Evolutionary conservation across 2,329 filamentous ascomycete genomes (phyloP), one percentile per base, ranked within the genome.

Genomic region (Phyllosticta citriasiana): DNA sequence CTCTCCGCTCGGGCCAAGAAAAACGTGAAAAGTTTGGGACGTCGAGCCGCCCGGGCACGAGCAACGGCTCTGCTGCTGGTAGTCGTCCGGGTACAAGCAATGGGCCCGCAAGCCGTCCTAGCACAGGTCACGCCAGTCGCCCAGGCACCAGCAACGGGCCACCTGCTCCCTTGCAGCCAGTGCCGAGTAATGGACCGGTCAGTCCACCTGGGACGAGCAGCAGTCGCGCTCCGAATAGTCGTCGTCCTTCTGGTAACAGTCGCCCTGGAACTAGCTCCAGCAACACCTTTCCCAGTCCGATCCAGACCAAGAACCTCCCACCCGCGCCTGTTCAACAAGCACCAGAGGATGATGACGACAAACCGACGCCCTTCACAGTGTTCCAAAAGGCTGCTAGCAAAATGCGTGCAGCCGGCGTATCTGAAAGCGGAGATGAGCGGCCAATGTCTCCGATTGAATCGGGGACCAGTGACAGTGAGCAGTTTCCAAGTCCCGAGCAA

Each of bases 301-400:
- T 40, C 33, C 33, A 40, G 14, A 40, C 33, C 10, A 40, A 40
- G 33, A 40, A 40, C 14, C 33, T 40, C 9, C 33, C 33, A 10
- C 33, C 33, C 4, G 14, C 33, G 4, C 33, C 22, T 40, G 27
- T 52, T 16, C 26, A 59, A 47, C 27, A 52, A 22, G 52, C 33
- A 3, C 22, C 53, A 6, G 12, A 53, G 16, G 35, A 55, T 4
- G 30, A 33, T 22, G n/a, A 40, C 24, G 58, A 51, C n/a, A 60
- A 60, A 12, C 33, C 33, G 24, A 50, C 58, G 2, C 72, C 76
- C 4, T 77, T 78, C 63, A 77, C 76, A 8, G 74, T 77, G 14
- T 79, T 79, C 57, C 77, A 79, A 61, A 71, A 72, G n/a, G 76
- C 78, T 47, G 75, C 74, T 1, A 74, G 67, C 55, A 73, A 77